Base-by-base conservation (phyloP, 768 basidiomycete genomes). In the Russula ochroleuca region DNA sequence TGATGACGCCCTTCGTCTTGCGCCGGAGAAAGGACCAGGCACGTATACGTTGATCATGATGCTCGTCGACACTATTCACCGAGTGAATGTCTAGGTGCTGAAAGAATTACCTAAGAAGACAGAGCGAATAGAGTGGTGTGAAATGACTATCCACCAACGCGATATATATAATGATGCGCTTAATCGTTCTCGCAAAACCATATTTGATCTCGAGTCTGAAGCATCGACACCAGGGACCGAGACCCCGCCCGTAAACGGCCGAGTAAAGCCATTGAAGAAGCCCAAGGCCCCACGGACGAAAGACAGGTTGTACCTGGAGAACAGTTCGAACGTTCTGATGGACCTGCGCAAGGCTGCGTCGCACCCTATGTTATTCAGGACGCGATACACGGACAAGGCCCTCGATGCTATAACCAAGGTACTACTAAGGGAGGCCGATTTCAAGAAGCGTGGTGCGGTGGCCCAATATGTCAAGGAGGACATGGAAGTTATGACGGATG, bases 1-100 rank as follows among this genome's bases (percentile, higher is more conserved):
- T 99, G 94, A 94, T 99, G 90, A 97, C 94, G 8, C 97, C 97
- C 0, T 99, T 99, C 73, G 95, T 98, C 25, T 80, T 99, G 21
- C 88, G 97, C n/a, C 84, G 97, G 63, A 84, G 95, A 69, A 99
- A 99, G 76, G 94, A 95, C 70, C 94, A 97, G 78, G 91, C 85
- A 70, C 54, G 78, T 55, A 14, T 15, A 14, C 48, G 0, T 56
- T 31, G 28, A n/a, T 47, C 21, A 17, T 31, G 21, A 35, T 14
- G 19, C 10, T 5, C 15, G 21, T 51, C 43, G 28, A 37, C 19
- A 10, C 28, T 9, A 7, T 45, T 57, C n/a, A 53, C 23, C 17
- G 14, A 37, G 49, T 17, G 2, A 38, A 21, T 35, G 13, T 6
- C 25, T 65, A 94, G 88, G 96, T 99, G 7, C 80, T 98, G 51